These are phyloP conservation scores for Carex cristatella DNA, from an alignment of 176 grass and related monocot genomes.

Conservation along the genomic window DNA sequence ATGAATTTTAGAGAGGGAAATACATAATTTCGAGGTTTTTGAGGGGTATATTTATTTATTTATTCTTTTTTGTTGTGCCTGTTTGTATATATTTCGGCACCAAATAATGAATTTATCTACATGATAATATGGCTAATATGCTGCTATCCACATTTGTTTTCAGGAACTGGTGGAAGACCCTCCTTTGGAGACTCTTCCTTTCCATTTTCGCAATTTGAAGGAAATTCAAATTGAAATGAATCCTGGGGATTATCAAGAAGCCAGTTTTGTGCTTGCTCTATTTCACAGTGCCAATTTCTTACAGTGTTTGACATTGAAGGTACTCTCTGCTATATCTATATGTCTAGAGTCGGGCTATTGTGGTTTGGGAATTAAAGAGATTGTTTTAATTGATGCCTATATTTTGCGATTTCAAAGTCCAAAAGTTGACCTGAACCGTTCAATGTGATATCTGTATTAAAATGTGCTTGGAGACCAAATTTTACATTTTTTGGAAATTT, in stretches of 20 bases:
- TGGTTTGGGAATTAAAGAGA: no score
- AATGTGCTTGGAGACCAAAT: no score
- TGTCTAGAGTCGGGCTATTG: background rate
- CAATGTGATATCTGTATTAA: no score
- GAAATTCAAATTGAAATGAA: conserved; percentile 6
- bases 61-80: background rate
- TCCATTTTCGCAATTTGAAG: background rate
- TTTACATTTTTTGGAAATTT: no score
- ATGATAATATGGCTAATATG: background rate
- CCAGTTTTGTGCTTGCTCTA: background rate
- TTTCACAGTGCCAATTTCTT: background rate
- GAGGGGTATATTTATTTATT: background rate
- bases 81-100: background rate
- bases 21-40: no score
- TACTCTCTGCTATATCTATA: background rate
- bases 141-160: background rate
- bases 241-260: conserved; percentile 4
- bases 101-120: background rate
- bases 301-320: conserved; percentile 4
- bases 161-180: background rate
- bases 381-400: no score
- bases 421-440: no score
- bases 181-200: background rate
- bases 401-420: no score
- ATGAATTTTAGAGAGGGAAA: no score